phyloP scores from a whole-genome alignment of 1,284 basidiomycete genomes.

The Irpex sp. region DNA sequence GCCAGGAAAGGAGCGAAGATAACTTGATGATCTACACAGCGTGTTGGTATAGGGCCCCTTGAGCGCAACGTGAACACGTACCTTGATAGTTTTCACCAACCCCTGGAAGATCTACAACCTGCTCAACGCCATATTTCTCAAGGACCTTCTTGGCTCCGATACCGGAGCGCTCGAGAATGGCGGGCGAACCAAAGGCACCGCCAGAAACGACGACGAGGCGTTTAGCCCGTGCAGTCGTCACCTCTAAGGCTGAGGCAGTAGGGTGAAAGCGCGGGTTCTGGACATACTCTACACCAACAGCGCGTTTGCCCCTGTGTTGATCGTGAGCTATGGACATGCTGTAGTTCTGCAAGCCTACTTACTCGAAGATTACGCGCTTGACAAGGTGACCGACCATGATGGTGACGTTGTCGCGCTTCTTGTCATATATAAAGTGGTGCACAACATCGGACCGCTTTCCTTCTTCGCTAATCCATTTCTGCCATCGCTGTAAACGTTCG shows the following conservation, averaged over 20 bases:
- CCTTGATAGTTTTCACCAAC: slow-evolving; percentile 59
- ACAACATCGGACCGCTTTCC: slow-evolving; percentile 55
- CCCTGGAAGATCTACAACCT: slow-evolving; percentile 47
- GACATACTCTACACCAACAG: slow-evolving; percentile 55
- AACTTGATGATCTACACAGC: slow-evolving; percentile 39
- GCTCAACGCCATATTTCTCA: slow-evolving; percentile 33
- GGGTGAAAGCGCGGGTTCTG: slow-evolving; percentile 29
- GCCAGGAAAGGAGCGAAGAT: slow-evolving; percentile 32
- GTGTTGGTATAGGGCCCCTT: no score
- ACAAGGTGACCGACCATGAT: slow-evolving; percentile 17
- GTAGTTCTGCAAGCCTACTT: not conserved
- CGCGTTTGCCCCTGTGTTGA: slow-evolving; percentile 25
- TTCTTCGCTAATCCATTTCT: slow-evolving; percentile 46
- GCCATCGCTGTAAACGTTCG: not conserved
- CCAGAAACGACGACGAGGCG: slow-evolving; percentile 46
- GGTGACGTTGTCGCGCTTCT: slow-evolving; percentile 18
- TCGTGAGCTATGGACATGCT: not conserved
- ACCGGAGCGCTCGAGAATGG: slow-evolving; percentile 29
- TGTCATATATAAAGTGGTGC: slow-evolving; percentile 54
- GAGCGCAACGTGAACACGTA: slow-evolving; percentile 12
- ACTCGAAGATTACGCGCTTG: slow-evolving; percentile 24
- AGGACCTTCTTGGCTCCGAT: slow-evolving; percentile 33
- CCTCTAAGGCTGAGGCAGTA: slow-evolving; percentile 13
- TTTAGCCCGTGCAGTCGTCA: slow-evolving; percentile 31
- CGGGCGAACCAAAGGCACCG: slow-evolving; percentile 28